Conservation (phyloP, 2,329 filamentous ascomycete genomes). For the Nemania sp. region DNA sequence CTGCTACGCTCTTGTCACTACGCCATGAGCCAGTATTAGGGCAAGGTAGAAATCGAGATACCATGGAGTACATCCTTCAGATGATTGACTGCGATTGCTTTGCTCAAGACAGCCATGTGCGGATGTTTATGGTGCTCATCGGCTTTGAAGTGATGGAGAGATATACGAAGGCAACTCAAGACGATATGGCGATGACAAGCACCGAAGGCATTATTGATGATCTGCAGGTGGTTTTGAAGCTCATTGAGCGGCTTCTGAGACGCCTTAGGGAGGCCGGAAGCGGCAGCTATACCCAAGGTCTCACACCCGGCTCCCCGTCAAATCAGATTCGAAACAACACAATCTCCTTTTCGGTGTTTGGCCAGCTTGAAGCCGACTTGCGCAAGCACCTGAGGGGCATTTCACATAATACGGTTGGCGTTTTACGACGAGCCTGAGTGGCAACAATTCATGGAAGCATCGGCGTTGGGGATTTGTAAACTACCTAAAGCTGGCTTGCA, state of each 20-base stretch:
- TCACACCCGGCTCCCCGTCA: constrained; percentile 6
- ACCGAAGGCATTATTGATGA: constrained; percentile 27
- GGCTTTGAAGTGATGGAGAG: constrained; percentile 30
- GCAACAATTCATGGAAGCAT: constrained; percentile 11
- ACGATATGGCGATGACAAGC: constrained; percentile 19
- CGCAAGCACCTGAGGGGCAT: constrained; percentile 26
- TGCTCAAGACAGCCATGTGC: constrained; percentile 21
- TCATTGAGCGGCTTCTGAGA: constrained; percentile 27
- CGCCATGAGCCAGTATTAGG: constrained; percentile 15
- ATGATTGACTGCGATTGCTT: constrained; percentile 32
- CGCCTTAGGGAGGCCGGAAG: constrained; percentile 24
- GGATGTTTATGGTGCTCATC: constrained; percentile 29
- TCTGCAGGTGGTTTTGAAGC: constrained; percentile 28
- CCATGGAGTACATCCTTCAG: constrained; percentile 25
- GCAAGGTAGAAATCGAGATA: constrained; percentile 18
- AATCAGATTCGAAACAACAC: constrained; percentile 9
- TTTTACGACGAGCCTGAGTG: constrained; percentile 24
- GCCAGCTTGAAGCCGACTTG: constrained; percentile 27
- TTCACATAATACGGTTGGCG: constrained; percentile 25
- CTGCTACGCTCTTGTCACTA: constrained; percentile 23
- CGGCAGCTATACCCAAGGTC: constrained; percentile 10
- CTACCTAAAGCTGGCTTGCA: constrained; percentile 15
- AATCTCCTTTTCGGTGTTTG: constrained; percentile 28
- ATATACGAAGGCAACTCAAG: constrained; percentile 22
- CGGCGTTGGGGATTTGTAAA: constrained; percentile 25